Base-by-base conservation (phyloP, 73 alveolate genomes). In the Paramecium primaurelia region DNA sequence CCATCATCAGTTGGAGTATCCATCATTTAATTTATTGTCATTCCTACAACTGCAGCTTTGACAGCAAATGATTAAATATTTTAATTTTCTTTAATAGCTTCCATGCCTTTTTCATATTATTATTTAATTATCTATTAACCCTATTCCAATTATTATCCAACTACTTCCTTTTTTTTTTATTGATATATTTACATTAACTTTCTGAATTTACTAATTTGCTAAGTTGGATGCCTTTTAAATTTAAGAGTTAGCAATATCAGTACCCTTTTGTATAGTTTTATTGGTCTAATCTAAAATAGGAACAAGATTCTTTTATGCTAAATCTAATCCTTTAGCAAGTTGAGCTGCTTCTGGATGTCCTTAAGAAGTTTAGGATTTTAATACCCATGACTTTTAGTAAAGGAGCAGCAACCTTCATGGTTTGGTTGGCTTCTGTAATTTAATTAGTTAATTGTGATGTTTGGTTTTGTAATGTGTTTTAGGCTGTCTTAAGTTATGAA, bases 371-470 rank as follows among this genome's bases (percentile, higher is more conserved):
- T 40, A 40, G 49, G 12, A 40, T 40, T 40, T 0, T 40, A 40
- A 40, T 40, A 40, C 58, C 58, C 87, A 73, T n/a, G 1, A n/a
- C 37, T 37, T 37, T 36, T 1, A 73, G 47, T 4, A 64, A 12
- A 3, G 84, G 84, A 14, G 84, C 84, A 36, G 87, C 87, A 8
- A 73, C 58, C 37, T 73, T 73, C 87, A 73, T 73, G 40, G 87
- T 73, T 73, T 73, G 87, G 16, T 73, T 73, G 2, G 87, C 59
- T 34, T 73, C 58, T 30, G 37, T 38, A 36, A 73, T 73, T 38
- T 73, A 25, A 5, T 73, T 73, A 18, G 59, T 73, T 44, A 73
- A 28, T 64, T 64, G 12, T 30, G 42, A 34, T 32, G 84, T 28
- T 4, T 49, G 60, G 25, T 49, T 49, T 49, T 49, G 60, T 8